Percentiles rank a stretch among this genome's conserved stretches.
Conservation (phyloP, 306 rosid species). For the Medicago arabica region DNA sequence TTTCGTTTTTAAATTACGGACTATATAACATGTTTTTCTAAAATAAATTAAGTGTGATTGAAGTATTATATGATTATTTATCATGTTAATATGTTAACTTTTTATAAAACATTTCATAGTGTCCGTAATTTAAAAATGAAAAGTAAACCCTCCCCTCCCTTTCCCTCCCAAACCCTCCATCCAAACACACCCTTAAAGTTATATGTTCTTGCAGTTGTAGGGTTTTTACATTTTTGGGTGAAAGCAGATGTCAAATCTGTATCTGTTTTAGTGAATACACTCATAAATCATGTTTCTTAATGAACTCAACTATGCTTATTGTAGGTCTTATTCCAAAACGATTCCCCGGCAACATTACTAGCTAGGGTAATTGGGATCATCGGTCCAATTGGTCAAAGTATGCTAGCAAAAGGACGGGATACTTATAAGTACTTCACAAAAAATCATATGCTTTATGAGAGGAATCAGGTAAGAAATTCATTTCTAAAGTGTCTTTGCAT, state of each 20-base stretch:
- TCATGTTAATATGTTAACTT: too few relatives aligned
- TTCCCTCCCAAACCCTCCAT: too few relatives aligned
- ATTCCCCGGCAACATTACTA: conserved; percentile 95
- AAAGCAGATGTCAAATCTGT: neutral
- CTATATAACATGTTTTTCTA: too few relatives aligned
- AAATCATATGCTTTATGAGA: conserved; percentile 98
- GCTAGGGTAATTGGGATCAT: conserved; percentile 94
- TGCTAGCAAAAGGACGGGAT: conserved; percentile 97
- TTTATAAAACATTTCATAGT: too few relatives aligned
- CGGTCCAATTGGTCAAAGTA: conserved; percentile 78
- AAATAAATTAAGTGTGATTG: too few relatives aligned
- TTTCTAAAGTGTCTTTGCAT: conserved; percentile 22
- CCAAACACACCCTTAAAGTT: too few relatives aligned
- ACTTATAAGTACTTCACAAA: conserved; percentile 88
- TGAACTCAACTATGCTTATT: conserved; percentile 43
- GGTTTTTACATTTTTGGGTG: neutral
- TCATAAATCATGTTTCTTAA: conserved; percentile 17
- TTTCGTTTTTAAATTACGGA: too few relatives aligned
- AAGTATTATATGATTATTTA: too few relatives aligned
- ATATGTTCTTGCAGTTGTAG: neutral
- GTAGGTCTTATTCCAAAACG: conserved; percentile 95
- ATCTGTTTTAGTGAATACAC: neutral
- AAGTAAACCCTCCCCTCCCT: too few relatives aligned
- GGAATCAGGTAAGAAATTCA: conserved; percentile 77
- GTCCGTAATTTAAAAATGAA: too few relatives aligned